These are phyloP conservation scores for Endogone sp. DNA, from an alignment of 192 early-diverging fungal genomes.

Conservation along the genomic window DNA sequence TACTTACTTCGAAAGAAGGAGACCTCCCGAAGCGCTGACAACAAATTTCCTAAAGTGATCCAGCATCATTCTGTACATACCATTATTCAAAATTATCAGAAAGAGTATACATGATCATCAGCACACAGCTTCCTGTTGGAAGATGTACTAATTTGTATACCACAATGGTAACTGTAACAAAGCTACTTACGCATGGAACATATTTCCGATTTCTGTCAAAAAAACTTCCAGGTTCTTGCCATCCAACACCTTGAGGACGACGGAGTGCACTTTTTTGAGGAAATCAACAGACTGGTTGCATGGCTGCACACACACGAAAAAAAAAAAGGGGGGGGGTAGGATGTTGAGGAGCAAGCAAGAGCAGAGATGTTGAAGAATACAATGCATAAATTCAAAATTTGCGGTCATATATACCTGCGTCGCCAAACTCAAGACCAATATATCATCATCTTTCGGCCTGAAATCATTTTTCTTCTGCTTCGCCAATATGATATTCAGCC, in stretches of 20 bases:
- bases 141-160: no score
- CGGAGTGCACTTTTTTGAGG: conserved; percentile 57
- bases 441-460: conserved; percentile 83
- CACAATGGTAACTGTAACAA: no score
- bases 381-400: not conserved
- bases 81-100: conserved; percentile 2
- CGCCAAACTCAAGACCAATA: conserved; percentile 61
- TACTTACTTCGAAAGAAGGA: conserved; percentile 80
- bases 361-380: no score
- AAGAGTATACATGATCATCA: not conserved
- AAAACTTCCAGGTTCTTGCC: conserved; percentile 76
- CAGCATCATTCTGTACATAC: conserved; percentile 24
- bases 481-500: conserved; percentile 62
- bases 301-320: conserved; percentile 41
- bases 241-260: conserved; percentile 58
- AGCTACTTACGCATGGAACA: conserved; percentile 77
- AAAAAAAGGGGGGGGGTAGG: no score
- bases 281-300: conserved; percentile 80
- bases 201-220: conserved; percentile 72
- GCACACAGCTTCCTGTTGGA: no score
- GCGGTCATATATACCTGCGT: conserved; percentile 35
- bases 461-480: conserved; percentile 91
- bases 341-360: no score
- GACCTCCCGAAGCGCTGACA: conserved; percentile 82
- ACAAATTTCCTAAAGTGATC: conserved; percentile 91